phyloP scores from a whole-genome alignment of 176 grass and related monocot genomes.

The Pontederia paniculata region DNA sequence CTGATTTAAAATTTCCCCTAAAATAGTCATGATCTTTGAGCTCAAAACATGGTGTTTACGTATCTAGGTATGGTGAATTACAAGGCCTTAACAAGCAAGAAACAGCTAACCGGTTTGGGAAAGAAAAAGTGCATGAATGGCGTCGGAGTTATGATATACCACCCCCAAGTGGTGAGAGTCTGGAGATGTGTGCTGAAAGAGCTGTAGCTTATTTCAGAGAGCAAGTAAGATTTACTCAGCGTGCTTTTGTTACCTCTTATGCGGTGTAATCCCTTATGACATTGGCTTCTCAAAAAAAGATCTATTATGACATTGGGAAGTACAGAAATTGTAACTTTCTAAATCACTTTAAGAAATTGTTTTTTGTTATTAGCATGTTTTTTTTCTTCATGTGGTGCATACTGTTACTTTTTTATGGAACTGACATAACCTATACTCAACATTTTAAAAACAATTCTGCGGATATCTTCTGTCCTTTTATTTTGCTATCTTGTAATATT shows the following conservation, averaged over 20 bases:
- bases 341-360: no score
- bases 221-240: slow-evolving; percentile 32
- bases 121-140: slow-evolving; percentile 95
- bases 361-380: background rate
- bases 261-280: no score
- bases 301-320: no score
- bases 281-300: no score
- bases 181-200: slow-evolving; percentile 97
- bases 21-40: no score
- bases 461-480: no score
- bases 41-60: background rate
- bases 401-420: no score
- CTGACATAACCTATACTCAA: no score
- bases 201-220: slow-evolving; percentile 91
- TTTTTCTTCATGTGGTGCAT: no score
- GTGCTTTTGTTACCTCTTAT: no score
- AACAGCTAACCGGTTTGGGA: slow-evolving; percentile 74
- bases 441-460: no score
- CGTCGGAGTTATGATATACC: slow-evolving; percentile 92
- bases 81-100: slow-evolving; percentile 59
- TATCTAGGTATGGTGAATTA: slow-evolving; percentile 9
- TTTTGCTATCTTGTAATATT: background rate
- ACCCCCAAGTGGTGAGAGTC: slow-evolving; percentile 86
- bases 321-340: no score
- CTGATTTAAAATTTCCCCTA: background rate